Conservation (phyloP, 2,329 filamentous ascomycete genomes). For the Penicillium sp. region DNA sequence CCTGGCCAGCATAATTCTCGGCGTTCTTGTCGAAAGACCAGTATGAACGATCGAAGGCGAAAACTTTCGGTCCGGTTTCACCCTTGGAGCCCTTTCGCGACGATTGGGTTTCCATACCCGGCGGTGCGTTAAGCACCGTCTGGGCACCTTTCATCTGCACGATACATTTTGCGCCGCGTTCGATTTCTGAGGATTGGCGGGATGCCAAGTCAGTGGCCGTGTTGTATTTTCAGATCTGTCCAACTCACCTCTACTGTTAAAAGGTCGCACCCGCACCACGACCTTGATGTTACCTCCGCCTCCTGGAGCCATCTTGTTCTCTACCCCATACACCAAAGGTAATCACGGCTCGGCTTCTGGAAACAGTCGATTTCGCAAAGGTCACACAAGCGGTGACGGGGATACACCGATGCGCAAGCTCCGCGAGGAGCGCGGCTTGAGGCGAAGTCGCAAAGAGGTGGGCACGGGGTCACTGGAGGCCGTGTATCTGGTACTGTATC, state of each 20-base stretch:
- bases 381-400: constrained; percentile 20
- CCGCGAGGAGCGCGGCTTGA: constrained; percentile 30
- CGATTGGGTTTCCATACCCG: constrained; percentile 52
- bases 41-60: constrained; percentile 95
- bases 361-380: constrained; percentile 10
- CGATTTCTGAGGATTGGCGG: constrained; percentile 61
- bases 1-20: constrained; percentile 80
- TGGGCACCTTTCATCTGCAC: constrained; percentile 94
- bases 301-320: constrained; percentile 57
- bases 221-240: neutral
- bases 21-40: constrained; percentile 92
- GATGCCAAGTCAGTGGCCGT: constrained; percentile 7
- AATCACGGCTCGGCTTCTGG: constrained; percentile 15
- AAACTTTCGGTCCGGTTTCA: constrained; percentile 70
- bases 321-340: constrained; percentile 35
- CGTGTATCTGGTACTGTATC: constrained; percentile 3
- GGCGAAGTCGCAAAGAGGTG: constrained; percentile 13
- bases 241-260: constrained; percentile 80
- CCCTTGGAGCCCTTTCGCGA: constrained; percentile 56
- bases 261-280: constrained; percentile 92
- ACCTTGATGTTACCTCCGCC: constrained; percentile 99
- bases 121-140: constrained; percentile 75
- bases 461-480: neutral
- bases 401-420: constrained; percentile 31
- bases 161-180: constrained; percentile 90